A percentile compares a stretch with the other conserved stretches of the same genome.
Evolutionary conservation across 2,329 filamentous ascomycete species (phyloP).

Genomic region (Furcasterigmium sp.): DNA sequence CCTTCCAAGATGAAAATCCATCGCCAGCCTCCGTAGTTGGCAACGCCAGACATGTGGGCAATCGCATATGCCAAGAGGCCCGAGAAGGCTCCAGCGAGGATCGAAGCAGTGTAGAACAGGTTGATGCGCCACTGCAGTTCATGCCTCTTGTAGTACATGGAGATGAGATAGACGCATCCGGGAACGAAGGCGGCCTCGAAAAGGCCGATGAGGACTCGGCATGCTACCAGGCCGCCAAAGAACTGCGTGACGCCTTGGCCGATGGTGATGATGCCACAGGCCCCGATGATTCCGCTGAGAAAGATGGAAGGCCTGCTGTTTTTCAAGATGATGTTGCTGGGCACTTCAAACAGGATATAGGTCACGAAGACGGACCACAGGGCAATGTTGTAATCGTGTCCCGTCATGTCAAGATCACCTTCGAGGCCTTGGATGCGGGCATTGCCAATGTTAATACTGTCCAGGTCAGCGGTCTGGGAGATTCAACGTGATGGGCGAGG

Average conservation of each 20-base stretch:
- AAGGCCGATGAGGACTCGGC: constrained; percentile 32
- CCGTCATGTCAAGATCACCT: constrained; percentile 41
- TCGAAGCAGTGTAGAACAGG: constrained; percentile 28
- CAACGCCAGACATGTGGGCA: constrained; percentile 38
- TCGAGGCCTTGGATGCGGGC: constrained; percentile 50
- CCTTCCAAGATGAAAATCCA: constrained; percentile 53
- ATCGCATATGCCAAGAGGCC: constrained; percentile 39
- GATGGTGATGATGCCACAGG: constrained; percentile 32
- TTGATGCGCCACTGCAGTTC: constrained; percentile 23
- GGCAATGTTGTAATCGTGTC: constrained; percentile 55
- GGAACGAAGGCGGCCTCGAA: constrained; percentile 29
- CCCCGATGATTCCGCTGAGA: constrained; percentile 27
- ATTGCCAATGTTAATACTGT: constrained; percentile 39
- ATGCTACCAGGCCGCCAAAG: constrained; percentile 31
- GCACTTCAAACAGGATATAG: constrained; percentile 43
- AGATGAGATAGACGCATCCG: constrained; percentile 23
- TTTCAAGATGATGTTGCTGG: constrained; percentile 32
- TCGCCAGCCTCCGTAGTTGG: constrained; percentile 37
- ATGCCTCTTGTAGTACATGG: constrained; percentile 25
- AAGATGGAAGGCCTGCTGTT: constrained; percentile 35
- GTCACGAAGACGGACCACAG: constrained; percentile 58
- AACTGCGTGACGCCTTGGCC: constrained; percentile 28
- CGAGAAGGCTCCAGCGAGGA: constrained; percentile 36
- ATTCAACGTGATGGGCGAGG: too few relatives aligned
- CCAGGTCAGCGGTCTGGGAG: constrained; percentile 22